phyloP scores from a whole-genome alignment of 2,329 filamentous ascomycete species.

The Cytospora chrysosperma region DNA sequence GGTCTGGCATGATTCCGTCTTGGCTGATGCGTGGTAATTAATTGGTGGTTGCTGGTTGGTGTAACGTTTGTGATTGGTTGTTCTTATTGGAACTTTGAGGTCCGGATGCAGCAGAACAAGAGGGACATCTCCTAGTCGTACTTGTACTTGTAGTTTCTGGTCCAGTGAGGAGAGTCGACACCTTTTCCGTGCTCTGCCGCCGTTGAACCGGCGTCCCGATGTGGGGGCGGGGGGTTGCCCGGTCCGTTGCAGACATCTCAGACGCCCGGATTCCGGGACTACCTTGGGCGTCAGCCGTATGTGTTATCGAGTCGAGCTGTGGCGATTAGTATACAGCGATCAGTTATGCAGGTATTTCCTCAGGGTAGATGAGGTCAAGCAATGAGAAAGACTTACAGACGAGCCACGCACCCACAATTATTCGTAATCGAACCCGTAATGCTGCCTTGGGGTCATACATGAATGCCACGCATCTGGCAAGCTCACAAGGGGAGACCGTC shows the following conservation, averaged over 20 bases:
- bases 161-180: no score
- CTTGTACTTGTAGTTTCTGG: no score
- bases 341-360: background rate
- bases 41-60: background rate
- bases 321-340: background rate
- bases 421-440: background rate
- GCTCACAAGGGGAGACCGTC: background rate
- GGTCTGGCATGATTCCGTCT: conserved; percentile 9
- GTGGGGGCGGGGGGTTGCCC: conserved; percentile 4
- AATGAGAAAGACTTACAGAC: background rate
- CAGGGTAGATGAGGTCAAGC: background rate
- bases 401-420: background rate
- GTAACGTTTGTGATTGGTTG: no score
- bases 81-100: no score
- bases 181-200: background rate
- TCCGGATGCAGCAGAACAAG: background rate
- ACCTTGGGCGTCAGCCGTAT: background rate
- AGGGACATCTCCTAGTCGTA: background rate
- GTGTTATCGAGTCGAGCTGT: background rate
- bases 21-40: background rate
- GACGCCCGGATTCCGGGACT: background rate
- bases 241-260: background rate
- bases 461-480: background rate
- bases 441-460: background rate
- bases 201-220: background rate